Conservation (phyloP, 345 rosid species). For the Eucalyptus viminalis region DNA sequence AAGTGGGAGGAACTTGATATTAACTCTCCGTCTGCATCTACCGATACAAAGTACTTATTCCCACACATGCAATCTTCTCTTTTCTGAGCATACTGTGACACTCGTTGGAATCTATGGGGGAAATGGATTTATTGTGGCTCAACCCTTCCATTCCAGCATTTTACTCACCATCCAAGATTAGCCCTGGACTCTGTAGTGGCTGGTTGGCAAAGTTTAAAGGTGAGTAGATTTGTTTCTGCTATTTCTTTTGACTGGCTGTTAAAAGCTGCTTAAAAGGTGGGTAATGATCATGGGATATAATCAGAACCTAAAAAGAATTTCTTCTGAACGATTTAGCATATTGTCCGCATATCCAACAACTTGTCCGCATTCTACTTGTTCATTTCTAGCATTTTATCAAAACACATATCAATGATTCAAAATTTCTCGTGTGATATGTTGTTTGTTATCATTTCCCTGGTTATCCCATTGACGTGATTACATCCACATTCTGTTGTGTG, state of each 20-base stretch:
- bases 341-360: background rate
- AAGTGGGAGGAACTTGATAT: background rate
- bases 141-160: background rate
- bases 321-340: background rate
- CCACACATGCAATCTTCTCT: background rate
- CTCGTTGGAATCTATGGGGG: background rate
- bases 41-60: background rate
- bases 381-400: background rate
- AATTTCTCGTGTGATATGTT: background rate
- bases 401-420: background rate
- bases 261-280: background rate
- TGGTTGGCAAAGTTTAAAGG: background rate
- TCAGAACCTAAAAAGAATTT: too few species aligned
- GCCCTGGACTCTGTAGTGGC: background rate
- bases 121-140: background rate
- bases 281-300: background rate
- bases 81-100: background rate
- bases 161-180: background rate
- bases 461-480: background rate
- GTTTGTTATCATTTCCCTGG: background rate
- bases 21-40: accelerated
- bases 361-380: background rate
- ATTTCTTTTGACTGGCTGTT: background rate
- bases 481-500: background rate
- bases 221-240: background rate